Evolutionary conservation across 2,329 filamentous ascomycete species (phyloP).

Genomic region (Phoma sp.): DNA sequence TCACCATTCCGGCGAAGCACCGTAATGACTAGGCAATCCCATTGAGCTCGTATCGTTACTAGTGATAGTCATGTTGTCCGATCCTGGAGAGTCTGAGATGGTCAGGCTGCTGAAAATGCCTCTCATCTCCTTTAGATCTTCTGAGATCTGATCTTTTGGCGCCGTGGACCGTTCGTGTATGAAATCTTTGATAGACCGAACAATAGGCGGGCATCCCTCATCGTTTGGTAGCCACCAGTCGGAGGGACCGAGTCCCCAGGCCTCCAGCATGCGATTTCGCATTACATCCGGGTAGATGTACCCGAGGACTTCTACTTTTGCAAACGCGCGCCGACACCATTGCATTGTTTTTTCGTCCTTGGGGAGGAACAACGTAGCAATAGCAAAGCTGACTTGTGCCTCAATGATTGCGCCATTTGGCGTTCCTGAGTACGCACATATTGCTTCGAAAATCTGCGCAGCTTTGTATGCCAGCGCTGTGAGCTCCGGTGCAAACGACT

Average conservation of each 20-base stretch:
- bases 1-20: conserved; percentile 11
- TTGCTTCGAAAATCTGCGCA: conserved; percentile 79
- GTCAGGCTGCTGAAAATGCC: conserved; percentile 63
- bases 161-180: conserved; percentile 73
- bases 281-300: conserved; percentile 82
- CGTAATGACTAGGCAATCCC: background rate
- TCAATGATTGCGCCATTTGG: conserved; percentile 74
- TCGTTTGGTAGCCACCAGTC: conserved; percentile 91
- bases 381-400: conserved; percentile 76
- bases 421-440: conserved; percentile 73
- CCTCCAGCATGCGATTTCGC: conserved; percentile 74
- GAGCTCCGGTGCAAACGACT: conserved; percentile 61
- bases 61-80: conserved; percentile 35
- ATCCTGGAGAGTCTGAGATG: conserved; percentile 43
- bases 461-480: conserved; percentile 69
- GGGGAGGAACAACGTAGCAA: conserved; percentile 80
- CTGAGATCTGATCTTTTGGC: conserved; percentile 57
- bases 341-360: conserved; percentile 72
- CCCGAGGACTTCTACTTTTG: conserved; percentile 78
- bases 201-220: conserved; percentile 73
- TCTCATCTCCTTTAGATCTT: conserved; percentile 76
- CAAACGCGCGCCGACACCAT: conserved; percentile 83
- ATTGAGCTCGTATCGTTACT: conserved; percentile 23
- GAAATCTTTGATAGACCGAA: conserved; percentile 79
- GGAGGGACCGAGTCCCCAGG: conserved; percentile 75